These are phyloP conservation scores for Backusella luteola DNA, from an alignment of 192 early-diverging fungal species.

Conservation along the genomic window DNA sequence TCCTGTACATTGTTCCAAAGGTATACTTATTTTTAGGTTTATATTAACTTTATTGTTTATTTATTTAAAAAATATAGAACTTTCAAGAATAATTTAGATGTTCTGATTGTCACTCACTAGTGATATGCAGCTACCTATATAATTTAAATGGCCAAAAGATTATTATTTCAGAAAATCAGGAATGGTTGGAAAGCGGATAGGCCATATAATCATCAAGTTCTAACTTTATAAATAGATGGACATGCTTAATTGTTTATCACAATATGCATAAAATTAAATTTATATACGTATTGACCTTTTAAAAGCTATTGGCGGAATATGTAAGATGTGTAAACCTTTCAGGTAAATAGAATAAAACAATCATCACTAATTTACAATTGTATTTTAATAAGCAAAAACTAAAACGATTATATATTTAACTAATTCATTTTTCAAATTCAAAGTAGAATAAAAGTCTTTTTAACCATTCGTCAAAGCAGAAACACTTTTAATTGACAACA, in stretches of 20 bases:
- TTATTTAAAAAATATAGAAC: too few species aligned
- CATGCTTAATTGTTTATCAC: neutral
- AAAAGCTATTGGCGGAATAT: neutral
- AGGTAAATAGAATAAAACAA: neutral
- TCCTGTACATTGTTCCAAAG: too few species aligned
- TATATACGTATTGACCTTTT: neutral
- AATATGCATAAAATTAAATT: neutral
- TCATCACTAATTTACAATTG: neutral
- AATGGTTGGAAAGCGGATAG: neutral
- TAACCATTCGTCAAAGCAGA: neutral
- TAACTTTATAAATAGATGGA: neutral
- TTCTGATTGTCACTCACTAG: neutral
- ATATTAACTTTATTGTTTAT: too few species aligned
- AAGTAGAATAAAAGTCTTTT: neutral
- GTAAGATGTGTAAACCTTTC: neutral
- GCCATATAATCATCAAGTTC: neutral
- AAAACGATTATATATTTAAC: neutral
- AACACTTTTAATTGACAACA: neutral
- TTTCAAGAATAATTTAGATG: neutral
- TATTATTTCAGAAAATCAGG: neutral
- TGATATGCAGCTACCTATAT: neutral
- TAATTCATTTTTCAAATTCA: neutral
- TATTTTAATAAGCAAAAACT: neutral
- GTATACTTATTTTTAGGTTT: too few species aligned
- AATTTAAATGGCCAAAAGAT: neutral